Conservation (phyloP, 2,329 filamentous ascomycete genomes). For the Fusarium nanum region DNA sequence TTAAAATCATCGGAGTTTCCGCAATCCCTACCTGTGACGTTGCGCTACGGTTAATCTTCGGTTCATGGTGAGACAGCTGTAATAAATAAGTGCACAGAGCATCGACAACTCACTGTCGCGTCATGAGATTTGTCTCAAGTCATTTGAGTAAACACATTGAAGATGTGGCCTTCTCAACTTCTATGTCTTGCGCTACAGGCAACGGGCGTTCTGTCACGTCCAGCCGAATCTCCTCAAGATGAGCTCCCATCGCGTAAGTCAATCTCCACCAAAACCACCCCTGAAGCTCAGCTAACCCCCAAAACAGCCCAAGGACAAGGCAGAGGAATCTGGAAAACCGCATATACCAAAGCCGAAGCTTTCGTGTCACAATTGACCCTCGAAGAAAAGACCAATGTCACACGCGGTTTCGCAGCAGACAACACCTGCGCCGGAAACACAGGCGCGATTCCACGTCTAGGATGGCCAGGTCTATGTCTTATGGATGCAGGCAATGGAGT, state of each 20-base stretch:
- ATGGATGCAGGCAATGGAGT: conserved; percentile 64
- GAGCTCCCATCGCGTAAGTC: conserved; percentile 35
- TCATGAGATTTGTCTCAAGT: not conserved
- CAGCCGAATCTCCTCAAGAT: not conserved
- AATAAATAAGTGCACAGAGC: conserved; percentile 15
- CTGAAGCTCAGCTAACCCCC: conserved; percentile 15
- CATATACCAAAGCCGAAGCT: conserved; percentile 67
- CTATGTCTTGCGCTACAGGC: conserved; percentile 21
- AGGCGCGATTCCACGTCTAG: conserved; percentile 58
- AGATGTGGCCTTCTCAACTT: conserved; percentile 19
- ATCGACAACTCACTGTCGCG: not conserved
- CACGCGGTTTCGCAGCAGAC: conserved; percentile 64
- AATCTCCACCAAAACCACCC: not conserved
- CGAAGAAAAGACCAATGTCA: conserved; percentile 70
- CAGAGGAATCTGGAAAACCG: conserved; percentile 62
- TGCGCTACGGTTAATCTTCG: conserved; percentile 5
- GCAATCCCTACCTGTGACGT: conserved; percentile 9
- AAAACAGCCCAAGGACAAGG: conserved; percentile 25
- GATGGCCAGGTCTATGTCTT: conserved; percentile 61
- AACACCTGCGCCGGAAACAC: conserved; percentile 62
- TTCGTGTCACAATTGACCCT: conserved; percentile 72
- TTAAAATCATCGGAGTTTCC: conserved; percentile 7
- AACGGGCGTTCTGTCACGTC: not conserved
- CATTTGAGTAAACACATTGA: not conserved
- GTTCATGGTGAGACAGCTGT: not conserved